These are phyloP conservation scores for Deuterostichococcus epilithicus DNA, from an alignment of 139 green algal species.

Conservation along the genomic window DNA sequence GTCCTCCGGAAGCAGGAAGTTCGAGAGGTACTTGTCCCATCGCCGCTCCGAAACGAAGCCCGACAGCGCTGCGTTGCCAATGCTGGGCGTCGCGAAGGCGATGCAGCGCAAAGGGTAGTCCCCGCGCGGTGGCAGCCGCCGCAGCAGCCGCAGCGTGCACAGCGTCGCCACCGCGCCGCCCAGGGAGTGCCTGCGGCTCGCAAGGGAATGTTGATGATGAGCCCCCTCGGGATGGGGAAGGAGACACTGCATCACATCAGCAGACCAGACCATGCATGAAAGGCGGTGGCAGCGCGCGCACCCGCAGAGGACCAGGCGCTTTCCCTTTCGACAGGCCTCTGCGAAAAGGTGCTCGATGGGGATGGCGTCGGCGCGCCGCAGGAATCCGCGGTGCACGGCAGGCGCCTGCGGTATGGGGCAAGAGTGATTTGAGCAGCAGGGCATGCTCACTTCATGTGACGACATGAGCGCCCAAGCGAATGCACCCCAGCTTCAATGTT, in stretches of 20 bases:
- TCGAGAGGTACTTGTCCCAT: conserved; percentile 52
- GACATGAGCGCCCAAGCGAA: too few species aligned
- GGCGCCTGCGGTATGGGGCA: conserved; percentile 23
- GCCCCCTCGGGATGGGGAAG: neutral
- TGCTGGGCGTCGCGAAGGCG: conserved; percentile 63
- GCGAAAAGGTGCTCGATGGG: conserved; percentile 51
- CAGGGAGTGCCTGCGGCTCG: conserved; percentile 52
- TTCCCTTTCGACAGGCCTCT: conserved; percentile 33
- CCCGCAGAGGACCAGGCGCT: conserved; percentile 51
- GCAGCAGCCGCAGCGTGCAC: conserved; percentile 57
- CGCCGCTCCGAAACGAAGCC: conserved; percentile 43
- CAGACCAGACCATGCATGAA: neutral
- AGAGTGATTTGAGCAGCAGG: too few species aligned
- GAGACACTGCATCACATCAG: neutral
- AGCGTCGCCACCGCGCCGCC: conserved; percentile 73
- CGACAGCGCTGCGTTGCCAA: conserved; percentile 68
- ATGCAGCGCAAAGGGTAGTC: conserved; percentile 42
- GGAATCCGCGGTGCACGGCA: conserved; percentile 58
- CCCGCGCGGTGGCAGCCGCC: conserved; percentile 27
- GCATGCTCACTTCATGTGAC: too few species aligned
- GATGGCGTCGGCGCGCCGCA: conserved; percentile 42
- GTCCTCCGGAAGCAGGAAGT: conserved; percentile 55
- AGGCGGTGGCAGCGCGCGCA: too few species aligned
- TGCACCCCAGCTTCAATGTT: too few species aligned
- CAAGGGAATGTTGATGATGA: neutral